phyloP scores from a whole-genome alignment of 306 rosid species.

The Inga laurina region DNA sequence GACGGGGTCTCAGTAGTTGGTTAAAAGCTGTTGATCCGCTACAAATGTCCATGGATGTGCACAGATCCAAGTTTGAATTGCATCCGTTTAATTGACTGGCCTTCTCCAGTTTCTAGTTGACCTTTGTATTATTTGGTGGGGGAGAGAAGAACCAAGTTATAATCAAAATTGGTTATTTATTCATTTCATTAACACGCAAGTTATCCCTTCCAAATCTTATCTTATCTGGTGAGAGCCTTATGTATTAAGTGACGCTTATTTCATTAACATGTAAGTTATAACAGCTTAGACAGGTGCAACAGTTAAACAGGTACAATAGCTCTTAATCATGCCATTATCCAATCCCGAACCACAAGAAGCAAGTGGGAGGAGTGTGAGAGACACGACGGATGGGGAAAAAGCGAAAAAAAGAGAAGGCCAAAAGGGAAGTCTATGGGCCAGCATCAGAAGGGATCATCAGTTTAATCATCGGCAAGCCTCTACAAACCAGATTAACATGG shows the following conservation, averaged over 20 bases:
- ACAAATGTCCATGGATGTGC: slow-evolving; percentile 61
- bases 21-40: slow-evolving; percentile 33
- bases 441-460: not conserved
- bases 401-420: not conserved
- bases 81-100: not conserved
- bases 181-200: not conserved
- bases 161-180: not conserved
- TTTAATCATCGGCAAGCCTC: slow-evolving; percentile 44
- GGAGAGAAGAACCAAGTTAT: not conserved
- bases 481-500: slow-evolving; percentile 60
- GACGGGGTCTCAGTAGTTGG: slow-evolving; percentile 14
- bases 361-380: not conserved
- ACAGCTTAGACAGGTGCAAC: not conserved
- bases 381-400: not conserved
- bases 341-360: not conserved
- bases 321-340: not conserved
- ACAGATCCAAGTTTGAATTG: slow-evolving; percentile 29
- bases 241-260: no score
- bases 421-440: not conserved
- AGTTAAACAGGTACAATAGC: not conserved
- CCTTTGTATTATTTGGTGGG: not conserved
- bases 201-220: no score
- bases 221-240: no score
- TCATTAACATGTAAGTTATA: no score
- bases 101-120: not conserved